phyloP scores from a whole-genome alignment of 1,139 yeast species.

The Debaryomyces nepalensis region DNA sequence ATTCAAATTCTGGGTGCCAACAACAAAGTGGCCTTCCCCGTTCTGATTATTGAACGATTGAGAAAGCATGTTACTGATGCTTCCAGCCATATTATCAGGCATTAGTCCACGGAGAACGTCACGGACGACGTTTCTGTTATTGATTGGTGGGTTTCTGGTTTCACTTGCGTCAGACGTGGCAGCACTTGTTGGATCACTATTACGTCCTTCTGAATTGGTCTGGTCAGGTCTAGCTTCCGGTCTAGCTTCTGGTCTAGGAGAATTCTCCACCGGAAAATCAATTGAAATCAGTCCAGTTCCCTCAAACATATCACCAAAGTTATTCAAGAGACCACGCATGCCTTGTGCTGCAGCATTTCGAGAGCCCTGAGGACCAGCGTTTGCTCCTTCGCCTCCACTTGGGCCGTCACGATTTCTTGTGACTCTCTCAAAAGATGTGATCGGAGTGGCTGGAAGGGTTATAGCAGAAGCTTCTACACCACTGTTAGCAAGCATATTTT shows the following conservation, averaged over 20 bases:
- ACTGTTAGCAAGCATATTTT: constrained; percentile 37
- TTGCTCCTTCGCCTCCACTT: constrained; percentile 8
- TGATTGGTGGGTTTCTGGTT: background rate
- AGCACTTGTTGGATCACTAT: background rate
- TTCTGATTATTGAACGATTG: constrained; percentile 17
- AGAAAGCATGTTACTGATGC: constrained; percentile 19
- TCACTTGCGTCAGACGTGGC: constrained; percentile 5
- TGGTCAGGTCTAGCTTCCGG: constrained; percentile 6
- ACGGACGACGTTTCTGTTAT: constrained; percentile 16
- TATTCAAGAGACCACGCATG: constrained; percentile 27
- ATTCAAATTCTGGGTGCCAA: constrained; percentile 10
- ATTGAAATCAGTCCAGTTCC: constrained; percentile 14
- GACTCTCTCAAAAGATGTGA: constrained; percentile 19
- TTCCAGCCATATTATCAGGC: constrained; percentile 21
- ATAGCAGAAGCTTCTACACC: constrained; percentile 30
- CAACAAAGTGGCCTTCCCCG: constrained; percentile 17
- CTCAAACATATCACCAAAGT: constrained; percentile 30
- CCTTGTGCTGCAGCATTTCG: constrained; percentile 13
- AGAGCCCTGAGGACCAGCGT: constrained; percentile 5
- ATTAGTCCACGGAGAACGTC: constrained; percentile 21
- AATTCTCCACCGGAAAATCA: constrained; percentile 9
- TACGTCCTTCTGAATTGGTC: too few species aligned
- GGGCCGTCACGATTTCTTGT: constrained; percentile 10
- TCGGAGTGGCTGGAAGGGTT: constrained; percentile 22
- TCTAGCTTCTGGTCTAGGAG: constrained; percentile 8